Conservation (phyloP, 2,329 filamentous ascomycete species). For the Cladosporium colombiae region DNA sequence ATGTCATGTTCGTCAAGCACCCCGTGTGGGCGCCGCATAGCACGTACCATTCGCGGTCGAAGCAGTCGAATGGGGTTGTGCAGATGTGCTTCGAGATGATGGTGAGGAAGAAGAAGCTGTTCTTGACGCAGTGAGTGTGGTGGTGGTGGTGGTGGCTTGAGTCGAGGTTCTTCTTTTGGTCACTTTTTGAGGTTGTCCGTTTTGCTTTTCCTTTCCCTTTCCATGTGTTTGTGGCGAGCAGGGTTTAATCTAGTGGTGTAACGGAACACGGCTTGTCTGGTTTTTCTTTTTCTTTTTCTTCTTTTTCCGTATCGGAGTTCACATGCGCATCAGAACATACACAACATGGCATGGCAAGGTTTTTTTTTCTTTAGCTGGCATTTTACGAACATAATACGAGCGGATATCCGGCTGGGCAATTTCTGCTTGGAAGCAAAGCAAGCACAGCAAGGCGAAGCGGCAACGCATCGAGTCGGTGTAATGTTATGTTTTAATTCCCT, state of each 20-base stretch:
- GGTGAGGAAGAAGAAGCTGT: slow-evolving; percentile 41
- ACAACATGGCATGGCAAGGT: background rate
- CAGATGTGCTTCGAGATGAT: slow-evolving; percentile 38
- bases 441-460: background rate
- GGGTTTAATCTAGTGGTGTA: background rate
- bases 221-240: background rate
- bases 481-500: background rate
- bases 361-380: background rate
- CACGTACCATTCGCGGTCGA: slow-evolving; percentile 30
- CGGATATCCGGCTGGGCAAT: no score
- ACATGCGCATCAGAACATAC: background rate
- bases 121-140: slow-evolving; percentile 9
- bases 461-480: background rate
- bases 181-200: no score
- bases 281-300: no score
- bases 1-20: slow-evolving; percentile 38
- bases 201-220: background rate
- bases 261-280: background rate
- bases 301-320: background rate
- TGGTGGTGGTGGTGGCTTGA: no score
- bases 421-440: background rate
- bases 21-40: slow-evolving; percentile 31
- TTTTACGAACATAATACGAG: background rate
- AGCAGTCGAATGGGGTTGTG: slow-evolving; percentile 39
- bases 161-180: no score